Conservation (phyloP, 352 stramenopile genomes). For the Phytophthora boehmeriae region DNA sequence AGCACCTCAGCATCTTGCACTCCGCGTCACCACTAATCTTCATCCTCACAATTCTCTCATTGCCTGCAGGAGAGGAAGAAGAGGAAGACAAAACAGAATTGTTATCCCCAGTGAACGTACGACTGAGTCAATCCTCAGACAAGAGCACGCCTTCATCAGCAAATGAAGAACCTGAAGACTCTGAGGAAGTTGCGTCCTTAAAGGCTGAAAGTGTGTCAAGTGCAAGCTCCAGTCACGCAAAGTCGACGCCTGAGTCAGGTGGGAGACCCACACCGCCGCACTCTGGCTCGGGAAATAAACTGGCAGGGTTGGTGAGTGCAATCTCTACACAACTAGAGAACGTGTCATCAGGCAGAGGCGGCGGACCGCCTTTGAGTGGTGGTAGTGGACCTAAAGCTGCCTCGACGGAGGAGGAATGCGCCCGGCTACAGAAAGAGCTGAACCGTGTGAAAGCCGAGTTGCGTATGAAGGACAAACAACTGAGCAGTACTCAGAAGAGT, state of each 20-base stretch:
- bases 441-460: constrained; percentile 55
- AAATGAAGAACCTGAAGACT: constrained; percentile 7
- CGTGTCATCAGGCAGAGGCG: constrained; percentile 27
- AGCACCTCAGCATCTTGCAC: not conserved
- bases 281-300: constrained; percentile 39
- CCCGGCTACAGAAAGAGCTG: constrained; percentile 62
- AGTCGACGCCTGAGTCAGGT: not conserved
- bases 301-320: constrained; percentile 34
- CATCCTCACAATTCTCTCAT: constrained; percentile 6
- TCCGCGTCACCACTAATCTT: not conserved
- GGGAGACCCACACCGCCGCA: constrained; percentile 26
- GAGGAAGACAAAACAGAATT: constrained; percentile 33
- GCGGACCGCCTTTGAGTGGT: constrained; percentile 18
- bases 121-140: constrained; percentile 21
- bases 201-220: constrained; percentile 23
- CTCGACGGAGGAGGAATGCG: constrained; percentile 31
- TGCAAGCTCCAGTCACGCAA: constrained; percentile 24
- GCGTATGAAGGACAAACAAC: constrained; percentile 63
- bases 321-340: constrained; percentile 39
- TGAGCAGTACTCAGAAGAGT: constrained; percentile 60
- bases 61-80: constrained; percentile 23
- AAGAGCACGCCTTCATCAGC: constrained; percentile 11
- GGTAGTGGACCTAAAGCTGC: constrained; percentile 18
- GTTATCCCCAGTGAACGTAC: constrained; percentile 30
- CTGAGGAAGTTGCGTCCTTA: constrained; percentile 10